Evolutionary conservation across 139 green algal genomes (phyloP).

Genomic region (Dunaliella primolecta): DNA sequence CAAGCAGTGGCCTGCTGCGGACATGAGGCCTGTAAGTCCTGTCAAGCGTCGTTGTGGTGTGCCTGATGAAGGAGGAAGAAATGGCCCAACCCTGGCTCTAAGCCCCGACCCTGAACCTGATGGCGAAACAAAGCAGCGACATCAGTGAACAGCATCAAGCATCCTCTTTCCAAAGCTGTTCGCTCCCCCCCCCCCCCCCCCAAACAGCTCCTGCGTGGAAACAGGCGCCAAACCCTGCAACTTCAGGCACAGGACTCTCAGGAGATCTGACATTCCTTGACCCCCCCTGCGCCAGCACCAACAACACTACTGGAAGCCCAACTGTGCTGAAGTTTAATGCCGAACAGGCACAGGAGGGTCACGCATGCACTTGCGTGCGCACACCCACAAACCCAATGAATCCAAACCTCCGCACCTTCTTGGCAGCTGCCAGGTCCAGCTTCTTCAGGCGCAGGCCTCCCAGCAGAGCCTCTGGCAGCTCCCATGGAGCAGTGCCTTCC

Average conservation of each 20-base stretch:
- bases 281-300: no score
- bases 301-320: not conserved
- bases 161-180: no score
- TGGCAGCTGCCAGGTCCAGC: constrained; percentile 25
- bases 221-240: not conserved
- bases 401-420: constrained; percentile 7
- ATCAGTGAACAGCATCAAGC: no score
- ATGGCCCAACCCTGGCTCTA: no score
- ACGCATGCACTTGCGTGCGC: not conserved
- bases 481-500: constrained; percentile 47
- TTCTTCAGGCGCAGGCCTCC: constrained; percentile 46
- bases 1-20: no score
- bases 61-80: no score
- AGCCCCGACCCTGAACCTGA: no score
- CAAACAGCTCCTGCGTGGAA: not conserved
- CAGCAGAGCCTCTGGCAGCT: constrained; percentile 61
- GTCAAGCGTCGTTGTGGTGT: no score
- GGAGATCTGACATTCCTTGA: not conserved
- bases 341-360: not conserved
- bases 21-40: no score
- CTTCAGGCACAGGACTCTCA: not conserved
- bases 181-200: no score
- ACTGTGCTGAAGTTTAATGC: not conserved
- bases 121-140: no score
- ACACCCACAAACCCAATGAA: not conserved